Evolutionary conservation across 108 stramenopile genomes (phyloP), one percentile per base, ranked within the genome.

Genomic region (Discostella stelligeroides): DNA sequence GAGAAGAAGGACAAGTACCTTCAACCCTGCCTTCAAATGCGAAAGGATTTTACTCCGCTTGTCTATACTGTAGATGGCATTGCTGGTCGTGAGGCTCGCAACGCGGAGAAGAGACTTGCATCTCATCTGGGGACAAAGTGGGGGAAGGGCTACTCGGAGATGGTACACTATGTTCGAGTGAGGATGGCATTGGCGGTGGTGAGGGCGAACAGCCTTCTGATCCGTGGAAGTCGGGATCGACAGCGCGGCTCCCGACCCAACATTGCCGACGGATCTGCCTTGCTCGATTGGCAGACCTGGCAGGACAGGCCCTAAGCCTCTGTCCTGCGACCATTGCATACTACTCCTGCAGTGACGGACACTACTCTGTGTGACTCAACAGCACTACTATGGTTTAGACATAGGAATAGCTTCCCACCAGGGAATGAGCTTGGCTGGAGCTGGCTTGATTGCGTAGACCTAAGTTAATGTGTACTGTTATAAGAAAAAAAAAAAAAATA

Each of bases 31-130:
- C 18, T 61, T n/a, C 62, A 64, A 20, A 29, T 25, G 39, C 60
- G 61, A 47, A 54, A 55, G 43, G 48, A 65, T 47, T 76, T 75
- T 60, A 76, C 75, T 17, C 75, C 64, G 6, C 51, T 72, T 12
- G 75, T 75, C 14, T 82, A 75, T 34, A 76, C 66, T 4, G 75
- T 76, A 3, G 75, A 82, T 58, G 66, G 72, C 14, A 57, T 80
- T 15, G 47, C 60, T 29, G 73, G 79, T 10, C 12, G 56, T 20
- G 70, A 82, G 56, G 68, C 73, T 20, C 50, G 18, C 24, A 43
- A 57, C 17, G 71, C 66, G 1, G 41, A 56, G 51, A 58, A 66
- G 64, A 15, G 55, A 0, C 51, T 79, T 0, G 62, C 77, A 8
- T 4, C 17, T 9, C 1, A 46, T 20, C 59, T 75, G 1, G 21